Evolutionary conservation across 352 stramenopile species (phyloP).

Genomic region (Phytophthora idaei): DNA sequence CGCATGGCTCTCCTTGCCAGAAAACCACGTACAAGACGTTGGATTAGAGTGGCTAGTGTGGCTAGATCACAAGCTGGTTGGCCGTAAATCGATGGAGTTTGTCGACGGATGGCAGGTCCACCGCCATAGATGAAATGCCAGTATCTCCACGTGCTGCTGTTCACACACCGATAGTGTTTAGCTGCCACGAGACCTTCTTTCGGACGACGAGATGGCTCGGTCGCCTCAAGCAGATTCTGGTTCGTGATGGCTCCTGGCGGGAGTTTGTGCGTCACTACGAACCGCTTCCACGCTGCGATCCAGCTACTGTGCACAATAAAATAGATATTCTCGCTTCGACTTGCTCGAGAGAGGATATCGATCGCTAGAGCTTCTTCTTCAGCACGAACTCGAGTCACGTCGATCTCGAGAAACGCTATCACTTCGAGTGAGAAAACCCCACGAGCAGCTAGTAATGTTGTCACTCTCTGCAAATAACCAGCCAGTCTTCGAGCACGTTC

Average conservation of each 20-base stretch:
- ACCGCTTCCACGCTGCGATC: constrained; percentile 59
- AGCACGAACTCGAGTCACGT: constrained; percentile 48
- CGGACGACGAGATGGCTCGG: constrained; percentile 9
- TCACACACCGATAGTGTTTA: constrained; percentile 65
- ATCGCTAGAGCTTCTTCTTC: constrained; percentile 68
- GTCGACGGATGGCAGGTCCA: constrained; percentile 51
- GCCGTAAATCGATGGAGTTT: constrained; percentile 52
- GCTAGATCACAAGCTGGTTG: constrained; percentile 38
- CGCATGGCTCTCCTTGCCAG: constrained; percentile 38
- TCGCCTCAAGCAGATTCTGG: constrained; percentile 26
- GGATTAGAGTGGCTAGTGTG: constrained; percentile 42
- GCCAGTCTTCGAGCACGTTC: constrained; percentile 43
- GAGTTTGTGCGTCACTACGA: constrained; percentile 26
- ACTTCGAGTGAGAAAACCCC: constrained; percentile 68
- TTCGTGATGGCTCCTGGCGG: constrained; percentile 33
- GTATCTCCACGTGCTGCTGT: constrained; percentile 59
- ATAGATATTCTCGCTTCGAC: constrained; percentile 30
- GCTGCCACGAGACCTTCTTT: constrained; percentile 46
- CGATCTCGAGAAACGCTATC: constrained; percentile 74
- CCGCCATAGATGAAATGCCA: constrained; percentile 55
- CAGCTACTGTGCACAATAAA: constrained; percentile 47
- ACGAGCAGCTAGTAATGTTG: constrained; percentile 52
- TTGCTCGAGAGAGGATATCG: constrained; percentile 35
- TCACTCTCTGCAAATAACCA: constrained; percentile 59
- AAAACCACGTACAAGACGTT: constrained; percentile 62